Conservation (phyloP, 768 basidiomycete genomes). For the Tephrocybe sp. region DNA sequence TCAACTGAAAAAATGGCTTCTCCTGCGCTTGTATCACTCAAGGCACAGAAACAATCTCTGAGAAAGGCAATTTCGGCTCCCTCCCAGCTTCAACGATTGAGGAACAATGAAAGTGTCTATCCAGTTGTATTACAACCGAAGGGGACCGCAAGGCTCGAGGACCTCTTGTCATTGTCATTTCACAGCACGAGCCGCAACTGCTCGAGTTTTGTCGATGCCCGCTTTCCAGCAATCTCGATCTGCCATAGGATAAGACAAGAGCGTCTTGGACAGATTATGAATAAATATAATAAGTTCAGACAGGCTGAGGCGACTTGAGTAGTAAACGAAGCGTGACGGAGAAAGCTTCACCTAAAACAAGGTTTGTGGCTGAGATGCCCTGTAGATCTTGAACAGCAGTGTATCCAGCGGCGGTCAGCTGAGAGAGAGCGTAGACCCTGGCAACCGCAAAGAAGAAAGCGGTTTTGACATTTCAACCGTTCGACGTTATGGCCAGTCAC, state of each 20-base stretch:
- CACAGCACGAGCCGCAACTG: conserved; percentile 45
- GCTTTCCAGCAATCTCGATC: conserved; percentile 46
- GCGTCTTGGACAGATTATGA: conserved; percentile 45
- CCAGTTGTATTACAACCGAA: too few relatives aligned
- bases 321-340: conserved; percentile 28
- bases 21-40: conserved; percentile 19
- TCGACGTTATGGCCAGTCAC: not conserved
- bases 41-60: conserved; percentile 51
- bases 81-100: conserved; percentile 44
- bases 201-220: conserved; percentile 46
- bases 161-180: conserved; percentile 5
- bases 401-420: conserved; percentile 53
- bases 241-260: conserved; percentile 43
- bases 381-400: conserved; percentile 53
- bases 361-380: conserved; percentile 35
- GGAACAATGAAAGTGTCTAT: conserved; percentile 55
- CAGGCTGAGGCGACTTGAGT: conserved; percentile 42
- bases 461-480: conserved; percentile 26
- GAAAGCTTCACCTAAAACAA: conserved; percentile 44
- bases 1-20: too few relatives aligned
- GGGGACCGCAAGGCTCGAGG: not conserved
- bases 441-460: conserved; percentile 44
- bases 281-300: conserved; percentile 59
- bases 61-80: conserved; percentile 45
- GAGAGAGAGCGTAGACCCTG: conserved; percentile 39